Conservation (phyloP, 768 basidiomycete species). For the Calocera cornea region DNA sequence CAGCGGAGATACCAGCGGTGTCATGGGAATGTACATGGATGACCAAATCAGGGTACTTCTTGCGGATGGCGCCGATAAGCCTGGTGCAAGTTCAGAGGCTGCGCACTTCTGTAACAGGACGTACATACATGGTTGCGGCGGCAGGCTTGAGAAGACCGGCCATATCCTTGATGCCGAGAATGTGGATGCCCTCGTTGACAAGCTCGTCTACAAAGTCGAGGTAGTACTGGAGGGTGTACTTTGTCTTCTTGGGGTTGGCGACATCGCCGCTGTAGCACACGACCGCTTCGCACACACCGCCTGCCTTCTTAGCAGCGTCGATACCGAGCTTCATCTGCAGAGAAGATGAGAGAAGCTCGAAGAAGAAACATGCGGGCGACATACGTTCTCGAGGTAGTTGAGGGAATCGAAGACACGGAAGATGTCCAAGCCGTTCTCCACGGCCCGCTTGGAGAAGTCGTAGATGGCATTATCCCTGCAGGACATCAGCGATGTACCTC, state of each 20-base stretch:
- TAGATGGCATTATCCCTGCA: constrained; percentile 92
- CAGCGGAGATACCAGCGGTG: constrained; percentile 93
- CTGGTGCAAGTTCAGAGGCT: constrained; percentile 28
- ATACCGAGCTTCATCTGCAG: constrained; percentile 89
- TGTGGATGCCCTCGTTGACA: constrained; percentile 87
- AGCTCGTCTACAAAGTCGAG: constrained; percentile 89
- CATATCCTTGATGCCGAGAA: constrained; percentile 98
- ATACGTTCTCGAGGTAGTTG: constrained; percentile 88
- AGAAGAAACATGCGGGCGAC: constrained; percentile 17
- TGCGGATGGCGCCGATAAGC: constrained; percentile 85
- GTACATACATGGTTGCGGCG: constrained; percentile 70
- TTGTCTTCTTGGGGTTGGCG: constrained; percentile 83
- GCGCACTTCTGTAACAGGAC: neutral
- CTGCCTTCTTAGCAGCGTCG: constrained; percentile 98
- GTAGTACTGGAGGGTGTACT: constrained; percentile 97
- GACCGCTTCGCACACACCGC: constrained; percentile 93
- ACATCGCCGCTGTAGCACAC: constrained; percentile 99
- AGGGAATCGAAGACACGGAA: constrained; percentile 99
- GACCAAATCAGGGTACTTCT: constrained; percentile 91
- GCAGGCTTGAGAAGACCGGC: constrained; percentile 91
- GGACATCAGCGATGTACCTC: neutral
- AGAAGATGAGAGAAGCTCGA: constrained; percentile 6
- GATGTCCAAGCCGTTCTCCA: constrained; percentile 98
- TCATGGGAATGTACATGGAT: constrained; percentile 99
- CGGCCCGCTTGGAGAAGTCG: constrained; percentile 98